phyloP scores from a whole-genome alignment of 139 green algal genomes.

The Micractinium sp. region DNA sequence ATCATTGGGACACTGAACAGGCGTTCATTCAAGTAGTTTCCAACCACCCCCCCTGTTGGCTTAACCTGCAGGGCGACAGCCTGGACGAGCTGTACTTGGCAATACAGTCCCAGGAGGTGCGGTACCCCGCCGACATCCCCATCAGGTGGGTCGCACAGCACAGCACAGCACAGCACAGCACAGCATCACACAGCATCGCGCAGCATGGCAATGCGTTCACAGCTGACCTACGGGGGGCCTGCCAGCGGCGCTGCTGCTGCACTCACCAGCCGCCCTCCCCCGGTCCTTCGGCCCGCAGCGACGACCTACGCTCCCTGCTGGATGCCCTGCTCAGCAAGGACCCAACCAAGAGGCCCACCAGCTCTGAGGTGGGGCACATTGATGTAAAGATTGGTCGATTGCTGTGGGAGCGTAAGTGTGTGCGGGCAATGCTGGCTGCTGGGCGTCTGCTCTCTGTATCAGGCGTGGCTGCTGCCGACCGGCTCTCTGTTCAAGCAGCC shows the following conservation, averaged over 20 bases:
- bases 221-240: not conserved
- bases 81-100: constrained; percentile 39
- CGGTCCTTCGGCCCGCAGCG: not conserved
- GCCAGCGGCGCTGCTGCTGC: no score
- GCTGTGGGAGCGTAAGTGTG: no score
- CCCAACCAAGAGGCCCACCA: constrained; percentile 14
- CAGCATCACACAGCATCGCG: not conserved
- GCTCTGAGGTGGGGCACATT: not conserved
- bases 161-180: constrained; percentile 8
- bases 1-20: not conserved
- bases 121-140: constrained; percentile 19
- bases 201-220: no score
- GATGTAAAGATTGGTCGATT: no score
- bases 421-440: no score
- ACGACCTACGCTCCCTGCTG: constrained; percentile 14
- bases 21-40: no score
- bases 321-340: constrained; percentile 26
- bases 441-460: no score
- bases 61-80: not conserved
- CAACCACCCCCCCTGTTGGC: not conserved
- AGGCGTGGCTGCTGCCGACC: no score
- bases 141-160: constrained; percentile 14
- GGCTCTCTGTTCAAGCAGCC: no score
- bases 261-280: not conserved
- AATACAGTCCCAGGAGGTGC: constrained; percentile 20